These are phyloP conservation scores for Ogataea siamensis DNA, from an alignment of 805 yeast species.

Conservation along the genomic window DNA sequence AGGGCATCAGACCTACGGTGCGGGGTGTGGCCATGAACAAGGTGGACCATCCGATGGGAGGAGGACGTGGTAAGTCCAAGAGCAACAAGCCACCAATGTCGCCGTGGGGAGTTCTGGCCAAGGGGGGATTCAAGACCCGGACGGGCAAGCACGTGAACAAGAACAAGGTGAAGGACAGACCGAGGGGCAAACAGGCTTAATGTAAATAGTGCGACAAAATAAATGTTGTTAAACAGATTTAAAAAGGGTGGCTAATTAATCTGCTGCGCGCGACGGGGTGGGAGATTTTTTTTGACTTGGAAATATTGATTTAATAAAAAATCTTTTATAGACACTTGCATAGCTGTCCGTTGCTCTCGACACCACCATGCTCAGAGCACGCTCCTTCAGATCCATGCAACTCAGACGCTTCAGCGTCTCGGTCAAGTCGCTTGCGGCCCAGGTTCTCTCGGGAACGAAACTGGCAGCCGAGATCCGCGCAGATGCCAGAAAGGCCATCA, in stretches of 20 bases:
- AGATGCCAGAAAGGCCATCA: slow-evolving; percentile 43
- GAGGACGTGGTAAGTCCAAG: slow-evolving; percentile 99
- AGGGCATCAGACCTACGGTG: slow-evolving; percentile 91
- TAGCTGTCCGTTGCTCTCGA: slow-evolving; percentile 3
- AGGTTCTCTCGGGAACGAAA: slow-evolving; percentile 45
- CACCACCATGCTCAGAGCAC: slow-evolving; percentile 13
- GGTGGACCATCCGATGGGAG: slow-evolving; percentile 97
- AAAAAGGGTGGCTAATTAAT: too few species aligned
- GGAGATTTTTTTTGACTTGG: slow-evolving; percentile 9
- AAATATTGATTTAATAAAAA: slow-evolving; percentile 5
- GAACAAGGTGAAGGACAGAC: slow-evolving; percentile 87
- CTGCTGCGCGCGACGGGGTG: too few species aligned
- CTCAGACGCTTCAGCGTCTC: slow-evolving; percentile 21
- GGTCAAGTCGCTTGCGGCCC: slow-evolving; percentile 23
- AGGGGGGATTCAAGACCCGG: slow-evolving; percentile 93
- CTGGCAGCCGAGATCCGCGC: slow-evolving; percentile 44
- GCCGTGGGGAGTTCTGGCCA: slow-evolving; percentile 92
- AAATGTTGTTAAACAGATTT: slow-evolving; percentile 3
- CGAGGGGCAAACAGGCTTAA: slow-evolving; percentile 57
- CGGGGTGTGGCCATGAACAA: slow-evolving; percentile 99
- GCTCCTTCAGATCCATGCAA: slow-evolving; percentile 7
- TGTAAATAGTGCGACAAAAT: slow-evolving; percentile 14
- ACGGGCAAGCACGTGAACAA: slow-evolving; percentile 82
- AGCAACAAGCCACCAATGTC: slow-evolving; percentile 91
- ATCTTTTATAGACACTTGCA: slow-evolving; percentile 1